Evolutionary conservation across 768 basidiomycete species (phyloP).

Genomic region (Trametes cubensis): DNA sequence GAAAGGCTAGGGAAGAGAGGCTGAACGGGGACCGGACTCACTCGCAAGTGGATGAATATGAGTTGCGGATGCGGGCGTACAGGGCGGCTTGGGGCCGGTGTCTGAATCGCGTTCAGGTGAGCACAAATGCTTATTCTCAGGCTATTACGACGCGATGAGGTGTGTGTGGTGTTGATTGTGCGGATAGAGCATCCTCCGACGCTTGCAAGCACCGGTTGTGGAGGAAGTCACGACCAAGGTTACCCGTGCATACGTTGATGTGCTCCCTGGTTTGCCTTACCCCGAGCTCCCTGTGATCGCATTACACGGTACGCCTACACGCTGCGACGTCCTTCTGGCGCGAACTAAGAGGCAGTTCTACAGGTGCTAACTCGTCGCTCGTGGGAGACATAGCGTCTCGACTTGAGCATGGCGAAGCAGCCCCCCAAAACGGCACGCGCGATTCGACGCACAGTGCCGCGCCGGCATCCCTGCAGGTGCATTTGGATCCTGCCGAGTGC

Average conservation of each 20-base stretch:
- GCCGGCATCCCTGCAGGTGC: slow-evolving; percentile 37
- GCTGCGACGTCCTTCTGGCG: no score
- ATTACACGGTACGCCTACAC: slow-evolving; percentile 49
- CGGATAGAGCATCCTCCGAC: slow-evolving; percentile 47
- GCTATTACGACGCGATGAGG: no score
- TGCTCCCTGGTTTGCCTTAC: slow-evolving; percentile 59
- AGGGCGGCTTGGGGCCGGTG: slow-evolving; percentile 61
- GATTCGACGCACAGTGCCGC: slow-evolving; percentile 11
- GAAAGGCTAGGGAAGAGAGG: not conserved
- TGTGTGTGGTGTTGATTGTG: not conserved
- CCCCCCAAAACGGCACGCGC: not conserved
- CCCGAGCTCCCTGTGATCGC: slow-evolving; percentile 62
- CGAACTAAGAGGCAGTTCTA: slow-evolving; percentile 30
- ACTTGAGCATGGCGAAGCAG: not conserved
- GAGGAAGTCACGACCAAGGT: slow-evolving; percentile 48
- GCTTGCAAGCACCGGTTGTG: slow-evolving; percentile 53
- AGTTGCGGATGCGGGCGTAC: slow-evolving; percentile 56
- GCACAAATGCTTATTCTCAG: no score
- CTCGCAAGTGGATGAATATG: slow-evolving; percentile 27
- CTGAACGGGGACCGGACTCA: not conserved
- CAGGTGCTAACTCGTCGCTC: slow-evolving; percentile 18
- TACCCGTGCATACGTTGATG: slow-evolving; percentile 44
- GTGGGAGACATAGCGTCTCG: slow-evolving; percentile 5
- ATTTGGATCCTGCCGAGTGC: slow-evolving; percentile 63
- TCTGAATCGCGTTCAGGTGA: slow-evolving; percentile 56